Evolutionary conservation across 176 grass and related monocot genomes (phyloP), one percentile per base, ranked within the genome.

Genomic region (Metroxylon sagu): DNA sequence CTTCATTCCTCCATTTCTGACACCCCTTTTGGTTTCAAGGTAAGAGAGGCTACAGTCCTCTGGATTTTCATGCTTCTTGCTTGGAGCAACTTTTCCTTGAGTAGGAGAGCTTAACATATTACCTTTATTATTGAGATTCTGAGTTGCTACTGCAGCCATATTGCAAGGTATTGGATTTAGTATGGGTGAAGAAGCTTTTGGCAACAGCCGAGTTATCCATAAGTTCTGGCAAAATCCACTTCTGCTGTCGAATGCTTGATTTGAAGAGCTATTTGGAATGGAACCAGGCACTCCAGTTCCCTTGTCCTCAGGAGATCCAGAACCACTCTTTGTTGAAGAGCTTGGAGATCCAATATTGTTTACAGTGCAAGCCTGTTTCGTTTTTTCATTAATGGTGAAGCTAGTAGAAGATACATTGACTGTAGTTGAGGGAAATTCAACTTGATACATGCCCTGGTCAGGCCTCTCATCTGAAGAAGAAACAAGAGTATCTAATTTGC

Each of bases 161-260:
- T 82, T 75, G 61, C 81, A 80, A 18, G 66, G 74, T 56, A 61
- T 77, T 71, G 72, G 57, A 19, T 88, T 79, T 56, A 54, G 57
- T 56, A 53, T 48, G 26, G 71, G 54, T 56, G 68, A 53, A 7
- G 75, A 70, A 57, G 19, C 68, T 79, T 88, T 97, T 28, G 71
- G 81, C 61, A 97, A 82, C 82, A 97, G 52, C 17, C 83, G 78
- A 69, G 71, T 82, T 70, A 97, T 75, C 92, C 92, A 97, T 57
- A 80, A 77, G 64, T 74, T 97, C 60, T 90, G 66, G 16, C 52
- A 55, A 26, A 80, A 78, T 53, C 48, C 72, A 72, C 43, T 29
- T 62, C 53, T 75, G 53, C 65, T 68, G 51, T 48, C 43, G 17
- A n/a, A 52, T 66, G 49, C 61, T 55, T 60, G 17, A 77, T 68